These are phyloP conservation scores for Oryza meridionalis DNA, from an alignment of 176 grass and related monocot genomes.

Conservation along the genomic window DNA sequence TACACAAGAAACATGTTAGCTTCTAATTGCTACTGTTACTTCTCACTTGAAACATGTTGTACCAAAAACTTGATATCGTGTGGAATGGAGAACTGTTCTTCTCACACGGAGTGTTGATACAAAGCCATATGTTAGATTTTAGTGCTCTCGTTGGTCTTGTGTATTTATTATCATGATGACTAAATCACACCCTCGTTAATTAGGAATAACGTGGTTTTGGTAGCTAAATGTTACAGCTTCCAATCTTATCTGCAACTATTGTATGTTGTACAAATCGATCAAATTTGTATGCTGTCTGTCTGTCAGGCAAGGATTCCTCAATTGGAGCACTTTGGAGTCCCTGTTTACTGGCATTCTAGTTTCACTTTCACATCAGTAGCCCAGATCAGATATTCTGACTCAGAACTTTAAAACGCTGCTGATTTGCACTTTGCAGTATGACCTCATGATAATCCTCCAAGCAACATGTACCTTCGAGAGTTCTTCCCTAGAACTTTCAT, in stretches of 20 bases:
- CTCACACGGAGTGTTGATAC: not conserved
- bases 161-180: not conserved
- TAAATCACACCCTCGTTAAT: too few species aligned
- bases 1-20: constrained; percentile 29
- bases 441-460: too few species aligned
- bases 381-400: not conserved
- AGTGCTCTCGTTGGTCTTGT: not conserved
- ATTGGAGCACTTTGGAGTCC: not conserved
- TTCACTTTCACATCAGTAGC: not conserved
- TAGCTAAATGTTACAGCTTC: not conserved
- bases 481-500: not conserved
- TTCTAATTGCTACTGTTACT: not conserved
- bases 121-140: not conserved
- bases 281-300: too few species aligned
- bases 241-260: not conserved
- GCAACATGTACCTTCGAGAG: not conserved
- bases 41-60: constrained; percentile 28
- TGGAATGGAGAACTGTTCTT: not conserved
- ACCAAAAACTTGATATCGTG: not conserved
- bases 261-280: too few species aligned
- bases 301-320: too few species aligned
- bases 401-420: not conserved
- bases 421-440: not conserved
- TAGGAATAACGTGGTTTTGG: not conserved
- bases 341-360: too few species aligned